Evolutionary conservation across 495 filamentous ascomycete genomes (phyloP), one percentile per base, ranked within the genome.

Genomic region (Aspergillus mulundensis): DNA sequence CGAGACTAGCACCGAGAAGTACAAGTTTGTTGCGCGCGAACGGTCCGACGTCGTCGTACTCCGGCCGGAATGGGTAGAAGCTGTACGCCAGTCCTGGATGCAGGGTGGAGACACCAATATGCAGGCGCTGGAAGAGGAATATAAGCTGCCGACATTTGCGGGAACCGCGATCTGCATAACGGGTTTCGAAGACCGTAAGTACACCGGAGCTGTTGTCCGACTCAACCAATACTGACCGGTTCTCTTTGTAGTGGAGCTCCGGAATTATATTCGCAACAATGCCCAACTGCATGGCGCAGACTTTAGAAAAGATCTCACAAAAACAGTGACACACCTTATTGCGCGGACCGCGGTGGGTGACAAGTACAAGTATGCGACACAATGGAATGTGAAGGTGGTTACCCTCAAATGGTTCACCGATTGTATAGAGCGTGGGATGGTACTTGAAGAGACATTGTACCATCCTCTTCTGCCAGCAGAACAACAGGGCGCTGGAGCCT

Each of bases 11-110:
- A 97, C 92, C 0, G 82, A 86, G 14, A 98, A 98, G 69, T 98
- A 98, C 76, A 87, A 85, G 64, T 96, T 94, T 72, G 93, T 97
- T 63, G 94, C 94, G 20, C 90, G 84, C 58, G 88, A 92, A 66
- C 81, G 94, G 25, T 80, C 85, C 32, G 94, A 98, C 66, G 84
- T 98, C 61, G 83, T 81, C 53, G 88, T 90, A 46, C 81, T 98
- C 70, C 79, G 77, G 40, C 82, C 86, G 25, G 81, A 82, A 65
- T 98, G 90, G 90, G 79, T 98, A 48, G 83, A 92, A 45, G 90
- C 90, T 23, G 84, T 97, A 18, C 83, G 91, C 12, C 72, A 84
- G 49, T 77, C 82, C 38, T 98, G 94, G 95, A 84, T 92, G 52
- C 70, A 86, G 50, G 95, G 88, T 38, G 83, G 80, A 50, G 89